These are phyloP conservation scores for Cenococcum geophilum DNA, from an alignment of 495 filamentous ascomycete genomes.

Conservation along the genomic window DNA sequence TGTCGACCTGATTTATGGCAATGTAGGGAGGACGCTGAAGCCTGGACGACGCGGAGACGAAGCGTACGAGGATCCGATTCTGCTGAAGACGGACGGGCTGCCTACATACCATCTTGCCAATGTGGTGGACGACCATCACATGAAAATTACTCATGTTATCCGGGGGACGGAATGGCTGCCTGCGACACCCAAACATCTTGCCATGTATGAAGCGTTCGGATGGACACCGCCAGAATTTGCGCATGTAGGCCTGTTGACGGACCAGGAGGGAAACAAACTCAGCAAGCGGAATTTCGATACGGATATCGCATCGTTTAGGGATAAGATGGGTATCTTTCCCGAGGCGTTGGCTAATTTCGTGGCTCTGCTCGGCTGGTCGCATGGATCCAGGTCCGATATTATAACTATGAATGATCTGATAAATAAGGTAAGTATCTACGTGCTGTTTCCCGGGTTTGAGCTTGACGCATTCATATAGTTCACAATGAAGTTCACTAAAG, in stretches of 20 bases:
- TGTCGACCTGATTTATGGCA: conserved; percentile 69
- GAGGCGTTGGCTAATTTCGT: conserved; percentile 76
- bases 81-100: conserved; percentile 82
- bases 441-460: too few relatives aligned
- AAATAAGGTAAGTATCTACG: conserved; percentile 45
- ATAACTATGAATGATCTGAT: conserved; percentile 66
- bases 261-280: conserved; percentile 70
- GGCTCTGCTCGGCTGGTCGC: conserved; percentile 80
- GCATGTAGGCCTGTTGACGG: conserved; percentile 80
- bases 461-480: conserved; percentile 50
- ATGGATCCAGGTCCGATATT: conserved; percentile 49
- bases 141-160: conserved; percentile 94
- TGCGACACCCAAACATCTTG: conserved; percentile 82
- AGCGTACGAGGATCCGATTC: conserved; percentile 68
- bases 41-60: conserved; percentile 40
- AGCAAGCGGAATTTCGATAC: conserved; percentile 79
- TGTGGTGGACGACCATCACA: conserved; percentile 89
- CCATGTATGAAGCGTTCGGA: conserved; percentile 79
- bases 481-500: conserved; percentile 75
- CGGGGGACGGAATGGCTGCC: conserved; percentile 91
- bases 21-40: conserved; percentile 42
- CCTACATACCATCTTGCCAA: conserved; percentile 97
- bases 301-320: conserved; percentile 61
- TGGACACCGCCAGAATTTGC: conserved; percentile 81
- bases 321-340: conserved; percentile 60